Percentiles rank a stretch among this genome's conserved stretches.
Conservation (phyloP, 139 green algal genomes). For the Gonium pectorale region DNA sequence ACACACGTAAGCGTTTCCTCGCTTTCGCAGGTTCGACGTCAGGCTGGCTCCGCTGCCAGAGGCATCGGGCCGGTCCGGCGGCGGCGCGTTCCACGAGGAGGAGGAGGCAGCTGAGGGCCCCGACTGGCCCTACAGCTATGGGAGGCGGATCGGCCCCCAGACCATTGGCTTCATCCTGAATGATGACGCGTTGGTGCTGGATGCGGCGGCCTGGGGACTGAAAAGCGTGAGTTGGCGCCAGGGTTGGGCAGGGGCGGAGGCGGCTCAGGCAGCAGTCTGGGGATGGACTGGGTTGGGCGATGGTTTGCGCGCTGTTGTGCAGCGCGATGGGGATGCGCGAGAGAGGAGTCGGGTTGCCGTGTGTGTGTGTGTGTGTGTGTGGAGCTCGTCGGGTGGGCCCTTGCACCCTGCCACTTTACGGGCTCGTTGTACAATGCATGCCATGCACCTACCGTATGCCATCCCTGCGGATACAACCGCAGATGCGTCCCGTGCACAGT, state of each 20-base stretch:
- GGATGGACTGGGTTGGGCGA: too few species aligned
- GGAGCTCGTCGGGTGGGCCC: not conserved
- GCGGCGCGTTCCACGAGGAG: not conserved
- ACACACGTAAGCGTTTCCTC: not conserved
- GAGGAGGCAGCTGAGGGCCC: not conserved
- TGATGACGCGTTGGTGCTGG: slow-evolving; percentile 33
- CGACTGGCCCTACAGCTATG: not conserved
- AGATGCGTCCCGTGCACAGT: too few species aligned
- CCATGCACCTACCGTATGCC: too few species aligned
- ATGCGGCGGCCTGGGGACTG: not conserved
- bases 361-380: too few species aligned
- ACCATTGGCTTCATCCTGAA: slow-evolving; percentile 38
- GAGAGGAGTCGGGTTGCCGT: too few species aligned
- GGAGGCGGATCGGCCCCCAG: not conserved
- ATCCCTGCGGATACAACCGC: too few species aligned
- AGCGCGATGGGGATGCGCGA: too few species aligned
- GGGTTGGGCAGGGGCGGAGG: too few species aligned
- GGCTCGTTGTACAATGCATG: too few species aligned
- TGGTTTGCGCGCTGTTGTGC: too few species aligned
- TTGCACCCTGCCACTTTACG: not conserved
- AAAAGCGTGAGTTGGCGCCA: not conserved
- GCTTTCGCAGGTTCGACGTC: slow-evolving; percentile 25
- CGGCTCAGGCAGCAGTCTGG: too few species aligned
- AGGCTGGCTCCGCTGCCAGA: slow-evolving; percentile 20
- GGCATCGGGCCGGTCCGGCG: not conserved